Percentiles rank a stretch among this genome's conserved stretches.
phyloP scores from a whole-genome alignment of 352 stramenopile species.

The Pythium aquatile region DNA sequence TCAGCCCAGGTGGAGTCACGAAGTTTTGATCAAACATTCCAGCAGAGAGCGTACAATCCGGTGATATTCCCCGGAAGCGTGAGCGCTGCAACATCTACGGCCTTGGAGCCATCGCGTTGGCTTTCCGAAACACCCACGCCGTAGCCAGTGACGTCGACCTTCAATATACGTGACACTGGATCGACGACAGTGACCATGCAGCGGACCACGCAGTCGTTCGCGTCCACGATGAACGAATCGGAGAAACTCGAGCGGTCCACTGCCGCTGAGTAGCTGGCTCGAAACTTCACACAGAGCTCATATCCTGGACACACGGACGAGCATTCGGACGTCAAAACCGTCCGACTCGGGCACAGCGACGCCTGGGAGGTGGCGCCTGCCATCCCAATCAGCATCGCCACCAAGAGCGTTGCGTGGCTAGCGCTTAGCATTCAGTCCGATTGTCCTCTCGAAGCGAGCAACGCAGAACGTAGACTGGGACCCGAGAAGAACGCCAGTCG shows the following conservation, averaged over 20 bases:
- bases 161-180: background rate
- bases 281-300: conserved; percentile 2
- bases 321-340: conserved; percentile 12
- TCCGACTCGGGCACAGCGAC: conserved; percentile 3
- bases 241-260: conserved; percentile 2
- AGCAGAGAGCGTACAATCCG: background rate
- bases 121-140: background rate
- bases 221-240: background rate
- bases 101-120: background rate
- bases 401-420: background rate
- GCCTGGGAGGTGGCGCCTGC: background rate
- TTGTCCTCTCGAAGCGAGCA: no score
- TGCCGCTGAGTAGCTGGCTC: background rate
- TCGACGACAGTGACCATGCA: conserved; percentile 6
- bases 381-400: background rate
- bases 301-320: background rate
- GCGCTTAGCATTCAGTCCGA: background rate
- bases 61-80: conserved; percentile 8
- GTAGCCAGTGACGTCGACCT: background rate
- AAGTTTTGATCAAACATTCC: background rate
- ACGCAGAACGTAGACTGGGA: no score
- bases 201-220: conserved; percentile 9
- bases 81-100: conserved; percentile 15
- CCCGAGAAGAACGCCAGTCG: no score
- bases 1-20: background rate